Conservation (phyloP, 371 early-diverging fungal species). For the Chytridiales sp. region DNA sequence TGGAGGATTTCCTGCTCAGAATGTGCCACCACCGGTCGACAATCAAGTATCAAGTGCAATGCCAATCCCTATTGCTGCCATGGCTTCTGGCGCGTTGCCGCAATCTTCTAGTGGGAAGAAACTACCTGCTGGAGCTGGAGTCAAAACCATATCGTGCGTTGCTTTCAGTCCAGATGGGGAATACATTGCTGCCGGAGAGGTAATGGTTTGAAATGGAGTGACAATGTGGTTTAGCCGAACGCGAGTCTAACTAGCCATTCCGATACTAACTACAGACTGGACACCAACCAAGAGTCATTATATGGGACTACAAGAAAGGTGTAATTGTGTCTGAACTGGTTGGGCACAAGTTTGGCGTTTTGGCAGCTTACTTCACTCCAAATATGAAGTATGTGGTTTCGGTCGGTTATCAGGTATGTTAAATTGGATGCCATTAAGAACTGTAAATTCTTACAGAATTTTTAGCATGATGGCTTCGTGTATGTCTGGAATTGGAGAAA, state of each 20-base stretch:
- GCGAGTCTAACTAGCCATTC: background rate
- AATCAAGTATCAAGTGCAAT: background rate
- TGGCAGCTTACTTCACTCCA: constrained; percentile 71
- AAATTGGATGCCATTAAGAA: background rate
- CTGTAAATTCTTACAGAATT: constrained; percentile 5
- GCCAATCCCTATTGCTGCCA: too few relatives aligned
- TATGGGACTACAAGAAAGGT: constrained; percentile 66
- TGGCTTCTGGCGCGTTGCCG: background rate
- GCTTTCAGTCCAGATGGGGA: constrained; percentile 77
- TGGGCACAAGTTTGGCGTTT: constrained; percentile 80
- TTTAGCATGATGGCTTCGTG: constrained; percentile 77
- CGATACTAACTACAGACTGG: constrained; percentile 58
- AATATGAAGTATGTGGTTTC: constrained; percentile 72
- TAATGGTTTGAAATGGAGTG: constrained; percentile 26
- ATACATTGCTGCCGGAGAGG: constrained; percentile 80
- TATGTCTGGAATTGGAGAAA: constrained; percentile 83
- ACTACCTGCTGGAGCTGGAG: constrained; percentile 33
- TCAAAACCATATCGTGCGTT: constrained; percentile 73
- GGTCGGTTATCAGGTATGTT: constrained; percentile 72
- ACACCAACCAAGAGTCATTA: constrained; percentile 75
- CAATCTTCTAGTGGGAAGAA: constrained; percentile 4
- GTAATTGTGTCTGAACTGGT: constrained; percentile 62
- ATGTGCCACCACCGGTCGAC: constrained; percentile 5
- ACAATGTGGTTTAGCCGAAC: background rate
- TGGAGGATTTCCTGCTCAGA: too few relatives aligned